A percentile compares a stretch with the other conserved stretches of the same genome.
Conservation (phyloP, 164 flowering plant species). For the Saururus chinensis region DNA sequence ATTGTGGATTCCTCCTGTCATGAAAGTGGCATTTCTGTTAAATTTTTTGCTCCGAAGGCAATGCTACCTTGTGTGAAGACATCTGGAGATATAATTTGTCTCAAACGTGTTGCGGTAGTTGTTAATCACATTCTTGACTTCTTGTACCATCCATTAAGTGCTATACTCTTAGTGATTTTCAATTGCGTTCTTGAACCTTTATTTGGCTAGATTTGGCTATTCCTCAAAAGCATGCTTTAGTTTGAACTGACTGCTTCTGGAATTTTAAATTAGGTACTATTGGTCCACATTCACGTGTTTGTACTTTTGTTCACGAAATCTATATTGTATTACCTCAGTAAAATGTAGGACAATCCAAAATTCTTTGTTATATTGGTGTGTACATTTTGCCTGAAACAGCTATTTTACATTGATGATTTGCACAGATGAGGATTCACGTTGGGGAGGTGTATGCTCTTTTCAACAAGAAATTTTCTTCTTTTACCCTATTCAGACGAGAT, state of each 20-base stretch:
- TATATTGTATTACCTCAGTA: neutral
- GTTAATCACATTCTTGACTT: no score
- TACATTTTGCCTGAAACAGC: neutral
- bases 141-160: neutral
- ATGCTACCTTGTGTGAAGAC: neutral
- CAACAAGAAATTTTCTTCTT: slow-evolving; percentile 58
- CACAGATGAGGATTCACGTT: slow-evolving; percentile 48
- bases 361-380: neutral
- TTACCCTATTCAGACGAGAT: slow-evolving; percentile 53
- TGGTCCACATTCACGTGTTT: no score
- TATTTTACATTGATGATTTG: neutral
- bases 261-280: no score
- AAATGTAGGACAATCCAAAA: neutral
- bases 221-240: no score
- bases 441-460: slow-evolving; percentile 34
- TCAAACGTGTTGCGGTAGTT: neutral
- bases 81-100: neutral
- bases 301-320: no score
- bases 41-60: neutral
- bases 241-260: no score
- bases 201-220: no score
- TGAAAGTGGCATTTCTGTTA: neutral
- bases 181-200: no score
- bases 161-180: no score
- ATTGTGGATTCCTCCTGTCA: neutral